Evolutionary conservation across 2,329 filamentous ascomycete genomes (phyloP), one percentile per base, ranked within the genome.

Genomic region (Pyrenophora teres): DNA sequence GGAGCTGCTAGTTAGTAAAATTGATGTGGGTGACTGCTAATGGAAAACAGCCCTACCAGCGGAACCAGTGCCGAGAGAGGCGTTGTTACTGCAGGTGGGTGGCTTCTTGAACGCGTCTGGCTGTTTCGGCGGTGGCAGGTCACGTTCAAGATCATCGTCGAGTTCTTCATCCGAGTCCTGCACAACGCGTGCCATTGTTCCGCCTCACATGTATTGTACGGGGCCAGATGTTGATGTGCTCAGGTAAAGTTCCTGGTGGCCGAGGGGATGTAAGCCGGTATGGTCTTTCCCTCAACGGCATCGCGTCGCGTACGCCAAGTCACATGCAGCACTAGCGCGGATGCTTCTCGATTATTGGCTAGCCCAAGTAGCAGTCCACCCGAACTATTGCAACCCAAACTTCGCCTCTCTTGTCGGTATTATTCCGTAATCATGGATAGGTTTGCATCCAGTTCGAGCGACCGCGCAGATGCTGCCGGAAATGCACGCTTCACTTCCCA

Each of bases 401-500:
- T 27, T 23, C 21, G 13, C 25, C 27, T 36, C 15, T 23, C 21
- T 38, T 7, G 13, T 15, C 46, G 35, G 41, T 10, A 42, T 39
- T 18, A 1, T 16, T 41, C 9, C 10, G 9, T 30, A 21, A 36
- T 8, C 35, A 72, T 73, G 70, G 69, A 73, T 23, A 70, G 64
- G 51, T 69, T 69, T 31, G 40, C 50, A 1, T 51, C 67, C 6
- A 50, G 58, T 33, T 46, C 62, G 2, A 54, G 49, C 49, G 59
- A 68, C 13, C 45, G 57, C 18, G 57, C 62, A 6, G 58, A 59
- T 25, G 60, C 48, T 2, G 53, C 68, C n/a, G 23, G 78, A 71
- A 35, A 77, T 49, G 75, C 78, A 12, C 85, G 88, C 56, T 96
- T 96, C 75, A 87, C 87, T 1, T 81, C 87, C 36, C 89, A 92